Conservation (phyloP, 139 green algal species). For the Chlorella sp. region DNA sequence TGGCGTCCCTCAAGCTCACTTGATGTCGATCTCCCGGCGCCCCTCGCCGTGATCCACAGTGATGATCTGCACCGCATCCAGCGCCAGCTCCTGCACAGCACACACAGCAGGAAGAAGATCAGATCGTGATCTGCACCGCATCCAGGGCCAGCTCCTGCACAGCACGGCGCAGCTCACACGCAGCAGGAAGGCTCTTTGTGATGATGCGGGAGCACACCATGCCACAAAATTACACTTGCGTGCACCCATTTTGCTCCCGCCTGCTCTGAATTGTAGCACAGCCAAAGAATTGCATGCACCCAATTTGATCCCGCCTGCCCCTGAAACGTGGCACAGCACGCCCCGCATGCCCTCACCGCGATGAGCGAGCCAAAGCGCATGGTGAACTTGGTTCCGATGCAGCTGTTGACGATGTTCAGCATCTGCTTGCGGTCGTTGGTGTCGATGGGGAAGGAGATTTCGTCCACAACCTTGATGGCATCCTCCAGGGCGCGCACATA, state of each 20-base stretch:
- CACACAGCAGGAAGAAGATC: not conserved
- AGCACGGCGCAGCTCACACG: too few relatives aligned
- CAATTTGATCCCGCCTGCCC: too few relatives aligned
- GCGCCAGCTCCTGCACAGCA: constrained; percentile 83
- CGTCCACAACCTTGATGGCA: constrained; percentile 85
- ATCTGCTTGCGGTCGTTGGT: constrained; percentile 86
- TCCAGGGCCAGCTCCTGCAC: constrained; percentile 92
- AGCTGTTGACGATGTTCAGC: constrained; percentile 95
- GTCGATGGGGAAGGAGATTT: constrained; percentile 92
- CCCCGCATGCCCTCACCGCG: constrained; percentile 60
- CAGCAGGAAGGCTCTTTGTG: too few relatives aligned
- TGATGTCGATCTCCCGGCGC: constrained; percentile 95
- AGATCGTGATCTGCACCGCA: constrained; percentile 76
- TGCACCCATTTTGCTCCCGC: too few relatives aligned
- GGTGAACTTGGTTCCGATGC: constrained; percentile 99
- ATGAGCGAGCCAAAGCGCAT: constrained; percentile 93
- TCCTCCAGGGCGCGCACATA: constrained; percentile 86
- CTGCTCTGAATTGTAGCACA: too few relatives aligned
- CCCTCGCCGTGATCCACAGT: constrained; percentile 65
- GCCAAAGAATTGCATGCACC: too few relatives aligned
- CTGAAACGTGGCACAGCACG: too few relatives aligned
- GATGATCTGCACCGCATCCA: constrained; percentile 93
- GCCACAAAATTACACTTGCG: too few relatives aligned
- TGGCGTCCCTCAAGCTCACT: constrained; percentile 47
- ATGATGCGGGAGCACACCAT: too few relatives aligned